Evolutionary conservation across 805 yeast species (phyloP), one percentile per base, ranked within the genome.

Genomic region (Kazachstania psychrophila): DNA sequence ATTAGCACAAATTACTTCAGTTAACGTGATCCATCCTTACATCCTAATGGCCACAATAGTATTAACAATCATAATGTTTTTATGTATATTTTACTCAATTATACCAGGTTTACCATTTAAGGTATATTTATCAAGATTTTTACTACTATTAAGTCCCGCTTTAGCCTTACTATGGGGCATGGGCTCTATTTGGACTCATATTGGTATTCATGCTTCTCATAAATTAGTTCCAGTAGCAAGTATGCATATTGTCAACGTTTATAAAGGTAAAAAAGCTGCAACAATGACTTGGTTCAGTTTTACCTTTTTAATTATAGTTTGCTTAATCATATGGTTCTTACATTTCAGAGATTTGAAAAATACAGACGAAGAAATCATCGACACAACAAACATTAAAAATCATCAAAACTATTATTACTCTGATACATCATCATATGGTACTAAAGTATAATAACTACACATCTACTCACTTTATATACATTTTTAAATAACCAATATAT

Each of bases 231-330:
- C 68, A 3, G 55, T 62, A 1, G 66, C 79, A 10, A 72, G 79
- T 14, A 64, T 76, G 70, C 59, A 64, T 0, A 63, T 72, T 10
- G 51, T 78, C 0, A 39, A 51, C 10, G 73, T 70, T 1, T 45
- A 52, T 13, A 52, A 51, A 8, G 85, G 85, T 4, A 46, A 39
- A 1, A 65, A 76, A 41, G 79, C 82, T 0, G 66, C 67, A 18
- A 67, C 74, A 0, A 66, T 79, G 70, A 62, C 77, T 0, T 79
- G 86, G 86, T 60, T 70, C 6, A 66, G 75, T 2, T 77, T 79
- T 51, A 47, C 72, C 1, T 70, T 77, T 43, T 41, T 69, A 22
- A 31, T 66, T 4, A 42, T 72, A 2, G 65, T 65, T 6, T 58
- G 67, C 5, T 36, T 67, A 5, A 68, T 69, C 0, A 43, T 65